Evolutionary conservation across 352 stramenopile genomes (phyloP), one percentile per base, ranked within the genome.

Genomic region (Pilasporangium apinafurcum): DNA sequence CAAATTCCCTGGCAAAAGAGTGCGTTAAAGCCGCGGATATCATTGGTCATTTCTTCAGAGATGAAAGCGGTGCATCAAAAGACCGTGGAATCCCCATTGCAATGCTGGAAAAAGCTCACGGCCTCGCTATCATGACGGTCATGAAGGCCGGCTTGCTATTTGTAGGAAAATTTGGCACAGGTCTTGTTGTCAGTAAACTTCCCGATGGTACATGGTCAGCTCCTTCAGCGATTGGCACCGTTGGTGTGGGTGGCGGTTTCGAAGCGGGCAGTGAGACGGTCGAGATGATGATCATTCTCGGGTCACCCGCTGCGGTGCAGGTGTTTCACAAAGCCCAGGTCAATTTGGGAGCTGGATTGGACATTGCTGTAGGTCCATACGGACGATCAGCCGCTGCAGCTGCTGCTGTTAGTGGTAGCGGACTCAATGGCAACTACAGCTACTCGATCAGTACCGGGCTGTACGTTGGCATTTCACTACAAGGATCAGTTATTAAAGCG

Each of bases 211-310:
- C 59, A 17, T 97, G 90, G 90, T 93, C 76, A 20, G 80, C 87
- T 2, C 90, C 90, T 0, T 93, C 72, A 25, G 90, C 90, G 7
- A 96, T 97, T 53, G 86, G 83, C 13, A 86, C 86, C 0, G 59
- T 76, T 5, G 86, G 87, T 8, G 46, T 96, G n/a, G 72, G 71
- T 31, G 62, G 62, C 64, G 86, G 88, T 44, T 86, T 83, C 9
- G 45, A 96, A 35, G 63, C 96, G 13, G 90, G 90, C 20, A 86
- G 83, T 16, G 85, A 97, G 56, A 59, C 96, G 20, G 83, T 88
- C 2, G 88, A 97, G 58, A 74, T 96, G 37, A 71, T 97, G 31
- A 95, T 97, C 63, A 75, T 97, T 42, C 55, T 97, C 5, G 92
- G 93, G 53, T 95, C 74, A 1, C 71, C 86, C 24, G 68, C 65